These are phyloP conservation scores for Singerocomus rubriflavus DNA, from an alignment of 1,284 basidiomycete species.

Conservation along the genomic window DNA sequence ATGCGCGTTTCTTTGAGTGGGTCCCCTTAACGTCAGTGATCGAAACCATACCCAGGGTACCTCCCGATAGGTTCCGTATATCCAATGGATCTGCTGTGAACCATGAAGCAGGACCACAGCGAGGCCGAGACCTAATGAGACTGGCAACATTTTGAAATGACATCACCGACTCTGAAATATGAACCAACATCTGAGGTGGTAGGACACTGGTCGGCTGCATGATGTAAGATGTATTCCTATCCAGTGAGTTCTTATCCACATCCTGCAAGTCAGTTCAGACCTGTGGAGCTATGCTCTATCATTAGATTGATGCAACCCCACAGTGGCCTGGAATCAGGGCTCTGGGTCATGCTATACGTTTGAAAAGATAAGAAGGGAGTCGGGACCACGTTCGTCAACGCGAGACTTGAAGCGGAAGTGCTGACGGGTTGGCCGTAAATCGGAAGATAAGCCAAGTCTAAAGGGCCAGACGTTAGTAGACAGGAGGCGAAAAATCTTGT, in stretches of 20 bases:
- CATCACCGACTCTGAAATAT: background rate
- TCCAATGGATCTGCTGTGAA: background rate
- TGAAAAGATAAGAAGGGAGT: conserved; percentile 5
- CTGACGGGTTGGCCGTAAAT: background rate
- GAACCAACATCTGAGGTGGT: background rate
- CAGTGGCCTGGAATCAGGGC: conserved; percentile 11
- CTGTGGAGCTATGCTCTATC: conserved; percentile 2
- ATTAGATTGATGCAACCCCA: conserved; percentile 13
- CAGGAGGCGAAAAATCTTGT: background rate
- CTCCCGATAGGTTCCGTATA: conserved; percentile 1
- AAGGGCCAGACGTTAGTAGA: background rate
- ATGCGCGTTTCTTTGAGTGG: background rate
- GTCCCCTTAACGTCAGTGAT: background rate
- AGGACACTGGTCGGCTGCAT: conserved; percentile 5
- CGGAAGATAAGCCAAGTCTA: background rate
- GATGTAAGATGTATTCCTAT: background rate
- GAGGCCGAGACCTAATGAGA: background rate
- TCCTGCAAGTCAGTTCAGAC: background rate
- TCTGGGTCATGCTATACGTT: conserved; percentile 6
- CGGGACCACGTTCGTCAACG: conserved; percentile 1
- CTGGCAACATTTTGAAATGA: background rate
- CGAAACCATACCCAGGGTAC: background rate
- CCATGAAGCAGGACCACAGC: background rate
- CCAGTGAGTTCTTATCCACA: background rate
- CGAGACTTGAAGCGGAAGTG: background rate